phyloP scores from a whole-genome alignment of 2,329 filamentous ascomycete genomes.

The Epichloe coenophiala region DNA sequence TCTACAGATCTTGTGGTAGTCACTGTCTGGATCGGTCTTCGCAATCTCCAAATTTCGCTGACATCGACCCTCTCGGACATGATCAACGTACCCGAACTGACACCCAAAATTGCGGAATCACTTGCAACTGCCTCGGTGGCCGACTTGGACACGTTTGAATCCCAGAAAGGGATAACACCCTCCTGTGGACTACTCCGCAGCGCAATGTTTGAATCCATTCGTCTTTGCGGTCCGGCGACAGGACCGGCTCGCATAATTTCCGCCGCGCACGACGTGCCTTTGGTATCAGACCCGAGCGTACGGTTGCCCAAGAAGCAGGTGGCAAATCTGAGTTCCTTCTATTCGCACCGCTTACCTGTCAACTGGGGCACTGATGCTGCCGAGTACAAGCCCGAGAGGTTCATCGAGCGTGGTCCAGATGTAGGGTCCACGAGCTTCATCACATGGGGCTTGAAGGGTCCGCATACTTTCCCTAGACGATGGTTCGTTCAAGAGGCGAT shows the following conservation, averaged over 20 bases:
- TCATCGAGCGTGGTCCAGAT: not conserved
- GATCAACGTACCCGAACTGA: not conserved
- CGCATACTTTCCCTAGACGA: not conserved
- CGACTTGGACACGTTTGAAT: not conserved
- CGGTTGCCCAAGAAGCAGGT: not conserved
- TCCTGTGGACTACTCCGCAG: not conserved
- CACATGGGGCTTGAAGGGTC: not conserved
- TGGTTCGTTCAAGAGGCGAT: not conserved
- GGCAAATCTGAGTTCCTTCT: not conserved
- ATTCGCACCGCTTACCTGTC: not conserved
- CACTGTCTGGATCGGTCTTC: not conserved
- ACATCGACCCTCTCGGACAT: not conserved
- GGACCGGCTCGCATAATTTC: not conserved
- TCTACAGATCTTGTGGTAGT: not conserved
- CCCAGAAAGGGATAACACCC: not conserved
- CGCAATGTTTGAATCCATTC: not conserved
- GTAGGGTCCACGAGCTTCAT: not conserved
- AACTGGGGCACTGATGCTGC: not conserved
- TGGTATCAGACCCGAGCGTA: not conserved
- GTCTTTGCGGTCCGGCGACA: not conserved
- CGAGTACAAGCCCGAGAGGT: not conserved
- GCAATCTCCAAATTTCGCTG: not conserved
- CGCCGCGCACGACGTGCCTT: not conserved
- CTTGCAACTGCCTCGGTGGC: not conserved
- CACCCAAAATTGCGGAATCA: not conserved